These are phyloP conservation scores for Malus sylvestris DNA, from an alignment of 306 rosid species.

Conservation along the genomic window DNA sequence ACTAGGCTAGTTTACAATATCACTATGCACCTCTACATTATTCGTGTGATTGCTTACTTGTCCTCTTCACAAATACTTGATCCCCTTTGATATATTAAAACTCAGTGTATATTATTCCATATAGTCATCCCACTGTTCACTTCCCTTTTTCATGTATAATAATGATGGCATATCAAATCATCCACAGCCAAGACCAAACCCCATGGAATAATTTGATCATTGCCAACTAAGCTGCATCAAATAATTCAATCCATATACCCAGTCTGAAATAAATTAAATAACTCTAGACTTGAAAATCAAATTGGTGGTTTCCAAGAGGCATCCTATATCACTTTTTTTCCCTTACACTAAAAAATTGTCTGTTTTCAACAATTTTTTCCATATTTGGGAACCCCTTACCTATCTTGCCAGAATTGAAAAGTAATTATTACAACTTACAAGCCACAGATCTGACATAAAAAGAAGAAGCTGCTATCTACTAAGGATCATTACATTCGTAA, in stretches of 20 bases:
- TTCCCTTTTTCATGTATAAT: neutral
- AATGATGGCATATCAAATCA: neutral
- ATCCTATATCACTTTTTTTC: neutral
- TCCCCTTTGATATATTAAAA: neutral
- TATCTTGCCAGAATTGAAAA: neutral
- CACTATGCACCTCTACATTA: neutral
- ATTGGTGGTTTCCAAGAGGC: neutral
- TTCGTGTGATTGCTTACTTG: neutral
- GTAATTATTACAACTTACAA: neutral
- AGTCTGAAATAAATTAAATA: neutral
- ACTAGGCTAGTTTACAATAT: neutral
- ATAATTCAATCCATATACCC: neutral
- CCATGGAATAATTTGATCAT: neutral
- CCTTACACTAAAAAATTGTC: neutral
- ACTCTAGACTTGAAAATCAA: neutral
- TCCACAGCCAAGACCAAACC: neutral
- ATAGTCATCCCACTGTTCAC: neutral
- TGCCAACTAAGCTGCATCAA: neutral
- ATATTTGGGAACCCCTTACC: neutral
- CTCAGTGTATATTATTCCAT: neutral
- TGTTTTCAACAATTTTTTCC: neutral
- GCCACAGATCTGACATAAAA: neutral
- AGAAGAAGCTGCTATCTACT: neutral
- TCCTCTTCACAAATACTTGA: neutral
- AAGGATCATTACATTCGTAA: neutral